Percentiles rank a stretch among this genome's conserved stretches.
phyloP scores from a whole-genome alignment of 805 yeast genomes.

The Phaffomyces thermotolerans region DNA sequence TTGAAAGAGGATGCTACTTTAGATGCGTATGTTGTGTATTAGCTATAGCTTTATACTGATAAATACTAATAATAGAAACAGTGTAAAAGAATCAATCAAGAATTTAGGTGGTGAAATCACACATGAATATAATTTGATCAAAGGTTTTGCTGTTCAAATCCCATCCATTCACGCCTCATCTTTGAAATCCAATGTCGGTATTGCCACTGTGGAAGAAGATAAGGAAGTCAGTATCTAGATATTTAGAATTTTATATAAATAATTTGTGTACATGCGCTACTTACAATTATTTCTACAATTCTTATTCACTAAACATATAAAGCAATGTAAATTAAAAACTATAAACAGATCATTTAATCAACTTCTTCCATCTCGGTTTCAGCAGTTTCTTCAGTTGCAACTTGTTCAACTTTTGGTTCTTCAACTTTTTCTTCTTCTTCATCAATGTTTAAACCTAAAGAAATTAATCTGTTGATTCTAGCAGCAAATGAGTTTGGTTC shows the following conservation, averaged over 20 bases:
- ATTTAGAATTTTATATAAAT: too few relatives aligned
- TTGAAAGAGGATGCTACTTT: slow-evolving; percentile 28
- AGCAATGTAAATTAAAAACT: too few relatives aligned
- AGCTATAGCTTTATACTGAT: too few relatives aligned
- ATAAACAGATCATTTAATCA: slow-evolving; percentile 45
- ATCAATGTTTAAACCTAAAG: slow-evolving; percentile 96
- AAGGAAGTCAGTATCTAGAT: slow-evolving; percentile 42
- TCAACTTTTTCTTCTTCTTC: slow-evolving; percentile 65
- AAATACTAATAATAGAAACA: slow-evolving; percentile 12
- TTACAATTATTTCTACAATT: too few relatives aligned
- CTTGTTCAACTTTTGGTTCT: slow-evolving; percentile 60
- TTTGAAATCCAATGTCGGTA: slow-evolving; percentile 42
- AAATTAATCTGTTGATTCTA: slow-evolving; percentile 96
- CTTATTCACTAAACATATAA: too few relatives aligned
- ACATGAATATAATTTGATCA: slow-evolving; percentile 56
- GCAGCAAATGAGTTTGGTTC: slow-evolving; percentile 97
- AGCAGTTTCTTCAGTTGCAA: slow-evolving; percentile 70
- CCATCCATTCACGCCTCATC: slow-evolving; percentile 43
- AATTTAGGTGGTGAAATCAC: slow-evolving; percentile 55
- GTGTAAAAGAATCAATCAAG: slow-evolving; percentile 41
- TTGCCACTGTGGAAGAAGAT: slow-evolving; percentile 61
- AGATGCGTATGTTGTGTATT: slow-evolving; percentile 1
- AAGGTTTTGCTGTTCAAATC: slow-evolving; percentile 55
- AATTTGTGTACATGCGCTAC: too few relatives aligned
- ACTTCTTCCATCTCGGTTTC: slow-evolving; percentile 99